Evolutionary conservation across 2,329 filamentous ascomycete genomes (phyloP), one percentile per base, ranked within the genome.

Genomic region (Aurifilum marmelostoma): DNA sequence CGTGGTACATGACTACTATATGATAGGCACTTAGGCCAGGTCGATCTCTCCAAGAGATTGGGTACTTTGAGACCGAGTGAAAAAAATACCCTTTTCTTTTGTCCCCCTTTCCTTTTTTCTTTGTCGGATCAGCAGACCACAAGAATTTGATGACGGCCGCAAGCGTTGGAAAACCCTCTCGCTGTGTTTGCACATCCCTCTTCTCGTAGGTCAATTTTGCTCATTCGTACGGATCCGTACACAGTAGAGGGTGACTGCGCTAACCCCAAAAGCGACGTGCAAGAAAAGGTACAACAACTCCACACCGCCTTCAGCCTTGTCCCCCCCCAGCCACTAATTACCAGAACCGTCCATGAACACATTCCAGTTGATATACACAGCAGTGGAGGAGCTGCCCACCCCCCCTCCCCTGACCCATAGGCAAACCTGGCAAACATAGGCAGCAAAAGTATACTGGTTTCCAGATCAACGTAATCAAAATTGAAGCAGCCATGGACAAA

Each of bases 231-330:
- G 24, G 27, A 56, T 56, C 52, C 52, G 52, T 56, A 8, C 34
- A 34, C 34, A 34, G 34, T 39, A 56, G 24, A 56, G 24, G 52
- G 27, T 52, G 27, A 12, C 24, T 27, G 24, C 50, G 27, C 50
- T 52, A 47, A 47, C 21, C n/a, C 43, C 43, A 47, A 47, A 43
- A 47, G 43, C 43, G n/a, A 47, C 43, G 43, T 9, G 43, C 43
- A 47, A 21, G 8, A 21, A 21, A 21, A 21, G 18, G 34, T 34
- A n/a, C n/a, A 21, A 16, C 18, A 47, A 56, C 24, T 29, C 52
- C 52, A 27, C 52, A 56, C 52, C 52, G 52, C 52, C 52, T 56
- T 56, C 52, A 56, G 52, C 52, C 52, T 56, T 56, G 52, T 56
- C 52, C 37, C 37, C 7, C n/a, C 52, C 52, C 52, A 56, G 52